Evolutionary conservation across 768 basidiomycete genomes (phyloP), one percentile per base, ranked within the genome.

Genomic region (Rhodotorula diobovata): DNA sequence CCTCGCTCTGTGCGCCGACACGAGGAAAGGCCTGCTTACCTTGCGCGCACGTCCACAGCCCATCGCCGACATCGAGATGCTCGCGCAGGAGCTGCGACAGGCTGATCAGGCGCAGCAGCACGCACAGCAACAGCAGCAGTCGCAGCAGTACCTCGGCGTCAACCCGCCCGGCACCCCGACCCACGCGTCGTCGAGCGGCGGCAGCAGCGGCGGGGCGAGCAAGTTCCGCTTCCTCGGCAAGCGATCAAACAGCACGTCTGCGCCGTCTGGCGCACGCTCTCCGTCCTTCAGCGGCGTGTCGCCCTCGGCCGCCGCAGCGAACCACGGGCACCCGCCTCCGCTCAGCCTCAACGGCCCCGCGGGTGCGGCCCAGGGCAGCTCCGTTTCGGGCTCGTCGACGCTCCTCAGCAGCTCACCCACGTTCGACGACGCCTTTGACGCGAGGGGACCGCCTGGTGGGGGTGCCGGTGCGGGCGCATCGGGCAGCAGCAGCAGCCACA

Each of bases 201-300:
- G 64, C 34, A 45, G 45, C 5, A 34, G 23, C 16, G 45, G 60
- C 35, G 61, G 63, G n/a, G n/a, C n/a, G 12, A 66, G 64, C 43
- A 58, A 66, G 55, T 61, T 71, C 45, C 46, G 70, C 16, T 71
- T 71, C 61, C 60, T 71, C 54, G 70, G 70, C 55, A 71, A 71
- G 51, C 70, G 70, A 4, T 71, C 70, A 1, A 66, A 71, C 56
- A 57, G 55, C 46, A 65, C 64, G 8, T 56, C 53, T 12, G 39
- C 30, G 18, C 62, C 62, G 21, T 16, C 37, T 16, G 23, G 35
- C 50, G 11, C 11, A 2, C 62, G 62, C n/a, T 54, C 51, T 1
- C 39, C 51, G 7, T 63, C 62, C 14, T 63, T 63, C 62, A 41
- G 51, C 4, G 35, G 28, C n/a, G n/a, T n/a, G n/a, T n/a, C n/a